Base-by-base conservation (phyloP, 2,329 filamentous ascomycete species). In the Talaromyces piceae region DNA sequence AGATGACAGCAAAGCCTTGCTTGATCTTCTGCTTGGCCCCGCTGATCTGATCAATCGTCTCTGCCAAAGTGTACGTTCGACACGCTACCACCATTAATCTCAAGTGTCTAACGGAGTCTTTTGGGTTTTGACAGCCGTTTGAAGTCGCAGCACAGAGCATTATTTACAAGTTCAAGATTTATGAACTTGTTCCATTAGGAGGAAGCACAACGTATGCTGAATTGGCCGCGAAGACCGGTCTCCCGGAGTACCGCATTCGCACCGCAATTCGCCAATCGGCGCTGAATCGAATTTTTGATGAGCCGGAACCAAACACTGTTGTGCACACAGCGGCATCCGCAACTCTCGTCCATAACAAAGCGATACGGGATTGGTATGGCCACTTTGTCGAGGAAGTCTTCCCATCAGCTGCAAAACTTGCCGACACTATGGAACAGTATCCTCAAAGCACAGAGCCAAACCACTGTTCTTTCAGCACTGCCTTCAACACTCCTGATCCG, bases 251-350 rank as follows among this genome's bases (percentile, higher is more conserved):
- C 11, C 13, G 16, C 2, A 30, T 45, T 12, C 31, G 27, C n/a
- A 31, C 39, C 12, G 22, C 23, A 23, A 16, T 51, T 9, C 49
- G 49, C 13, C 44, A 41, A 4, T 30, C 49, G 5, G 37, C 44
- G 27, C 11, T 31, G 16, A 51, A 51, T 31, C 41, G 49, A 5
- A 51, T 51, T 12, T 51, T 51, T 26, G 27, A 16, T 25, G 49
- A 51, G 43, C 20, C 25, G n/a, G 13, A 13, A 5, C 31, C 44
- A 23, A 43, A 44, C 25, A 25, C 9, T 11, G 26, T 51, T 8
- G 23, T 18, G 5, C 43, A 51, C 9, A 51, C 30, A 13, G 44
- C 49, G 8, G 44, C 43, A 0, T 51, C 49, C 7, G 49, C 49
- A 6, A n/a, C 37, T 8, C 44, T 51, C 12, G 43, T 45, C 43